Conservation (phyloP, 257 asterid species). For the Oldenlandia corymbosa region DNA sequence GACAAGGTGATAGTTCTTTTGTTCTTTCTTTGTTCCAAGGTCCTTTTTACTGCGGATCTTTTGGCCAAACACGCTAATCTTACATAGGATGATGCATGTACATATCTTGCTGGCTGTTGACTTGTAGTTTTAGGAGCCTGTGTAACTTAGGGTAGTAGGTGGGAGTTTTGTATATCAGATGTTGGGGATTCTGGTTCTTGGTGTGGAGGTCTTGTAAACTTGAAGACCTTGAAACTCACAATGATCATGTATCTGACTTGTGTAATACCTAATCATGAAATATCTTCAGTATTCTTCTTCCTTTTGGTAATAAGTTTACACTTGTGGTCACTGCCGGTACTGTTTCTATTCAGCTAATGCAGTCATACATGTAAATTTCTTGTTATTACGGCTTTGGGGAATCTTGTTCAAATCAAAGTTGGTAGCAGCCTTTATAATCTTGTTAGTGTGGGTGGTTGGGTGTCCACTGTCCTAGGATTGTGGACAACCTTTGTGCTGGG, state of each 20-base stretch:
- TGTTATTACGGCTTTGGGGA: not conserved
- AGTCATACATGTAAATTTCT: not conserved
- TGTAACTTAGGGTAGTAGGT: constrained; percentile 1
- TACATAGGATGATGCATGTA: constrained; percentile 2
- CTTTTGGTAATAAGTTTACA: too few species aligned
- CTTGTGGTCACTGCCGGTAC: too few species aligned
- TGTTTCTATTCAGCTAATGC: too few species aligned
- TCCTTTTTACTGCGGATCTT: not conserved
- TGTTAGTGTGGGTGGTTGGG: too few species aligned
- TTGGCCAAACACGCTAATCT: not conserved
- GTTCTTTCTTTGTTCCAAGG: not conserved
- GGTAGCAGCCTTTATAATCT: not conserved
- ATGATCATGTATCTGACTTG: too few species aligned
- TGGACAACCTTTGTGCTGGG: too few species aligned
- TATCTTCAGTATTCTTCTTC: too few species aligned
- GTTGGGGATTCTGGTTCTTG: constrained; percentile 7
- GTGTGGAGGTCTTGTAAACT: not conserved
- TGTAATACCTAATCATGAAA: too few species aligned
- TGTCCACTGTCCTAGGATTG: too few species aligned
- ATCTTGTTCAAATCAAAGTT: not conserved
- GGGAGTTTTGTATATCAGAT: constrained; percentile 7
- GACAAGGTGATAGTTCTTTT: constrained; percentile 50
- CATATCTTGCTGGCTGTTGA: constrained; percentile 5
- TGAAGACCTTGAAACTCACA: too few species aligned
- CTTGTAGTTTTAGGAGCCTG: not conserved